Evolutionary conservation across 495 filamentous ascomycete genomes (phyloP).

Genomic region (Pyrenula aspistea): DNA sequence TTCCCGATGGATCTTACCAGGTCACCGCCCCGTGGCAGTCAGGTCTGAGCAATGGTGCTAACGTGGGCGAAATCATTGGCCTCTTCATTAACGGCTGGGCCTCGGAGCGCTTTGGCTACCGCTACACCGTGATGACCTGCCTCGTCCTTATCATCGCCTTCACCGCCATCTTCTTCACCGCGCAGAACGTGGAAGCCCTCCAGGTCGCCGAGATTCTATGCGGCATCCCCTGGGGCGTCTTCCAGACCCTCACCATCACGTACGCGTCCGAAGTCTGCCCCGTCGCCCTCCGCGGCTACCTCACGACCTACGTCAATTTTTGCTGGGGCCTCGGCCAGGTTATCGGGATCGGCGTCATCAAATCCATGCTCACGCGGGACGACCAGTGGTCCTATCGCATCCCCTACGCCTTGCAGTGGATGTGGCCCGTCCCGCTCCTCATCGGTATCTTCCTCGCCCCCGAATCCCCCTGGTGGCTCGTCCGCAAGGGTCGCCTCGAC

Average conservation of each 20-base stretch:
- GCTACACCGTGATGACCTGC: conserved; percentile 58
- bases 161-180: conserved; percentile 68
- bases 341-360: conserved; percentile 64
- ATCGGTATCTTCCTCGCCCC: conserved; percentile 61
- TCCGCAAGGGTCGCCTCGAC: conserved; percentile 54
- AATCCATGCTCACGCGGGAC: conserved; percentile 41
- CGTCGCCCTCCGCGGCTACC: conserved; percentile 55
- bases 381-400: conserved; percentile 59
- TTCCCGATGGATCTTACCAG: conserved; percentile 47
- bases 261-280: conserved; percentile 75
- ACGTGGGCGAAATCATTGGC: conserved; percentile 62
- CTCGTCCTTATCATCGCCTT: conserved; percentile 54
- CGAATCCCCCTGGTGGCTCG: conserved; percentile 76
- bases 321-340: conserved; percentile 73
- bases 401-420: conserved; percentile 70
- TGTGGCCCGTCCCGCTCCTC: conserved; percentile 69
- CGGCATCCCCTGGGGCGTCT: conserved; percentile 73
- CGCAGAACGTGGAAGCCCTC: conserved; percentile 53
- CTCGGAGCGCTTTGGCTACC: conserved; percentile 64
- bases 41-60: conserved; percentile 57
- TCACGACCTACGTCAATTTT: conserved; percentile 74
- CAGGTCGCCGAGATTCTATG: conserved; percentile 65
- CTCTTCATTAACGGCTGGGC: conserved; percentile 65
- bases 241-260: conserved; percentile 68
- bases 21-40: conserved; percentile 66